Evolutionary conservation across 1,139 yeast species (phyloP).

Genomic region (Eremothecium coryli): DNA sequence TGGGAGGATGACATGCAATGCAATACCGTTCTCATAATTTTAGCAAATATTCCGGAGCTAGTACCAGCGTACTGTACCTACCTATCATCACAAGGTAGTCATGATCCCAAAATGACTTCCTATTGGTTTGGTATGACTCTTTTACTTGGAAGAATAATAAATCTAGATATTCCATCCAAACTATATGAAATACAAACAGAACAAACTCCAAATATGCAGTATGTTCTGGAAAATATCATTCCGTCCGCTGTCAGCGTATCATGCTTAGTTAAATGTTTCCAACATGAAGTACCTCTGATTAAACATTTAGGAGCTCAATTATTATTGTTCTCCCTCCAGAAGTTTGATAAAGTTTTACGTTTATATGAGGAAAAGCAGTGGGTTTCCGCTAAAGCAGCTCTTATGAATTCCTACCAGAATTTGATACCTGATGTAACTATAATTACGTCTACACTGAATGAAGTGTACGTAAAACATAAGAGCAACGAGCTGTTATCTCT

Average conservation of each 20-base stretch:
- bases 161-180: slow-evolving; percentile 42
- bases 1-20: slow-evolving; percentile 67
- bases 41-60: slow-evolving; percentile 55
- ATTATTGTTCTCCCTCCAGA: slow-evolving; percentile 45
- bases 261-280: slow-evolving; percentile 51
- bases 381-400: slow-evolving; percentile 32
- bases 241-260: slow-evolving; percentile 60
- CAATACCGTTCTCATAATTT: slow-evolving; percentile 43
- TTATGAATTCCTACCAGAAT: slow-evolving; percentile 33
- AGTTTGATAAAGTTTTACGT: slow-evolving; percentile 36
- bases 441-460: slow-evolving; percentile 34
- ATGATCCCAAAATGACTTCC: slow-evolving; percentile 63
- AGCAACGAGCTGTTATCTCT: slow-evolving; percentile 35
- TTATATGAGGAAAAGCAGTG: slow-evolving; percentile 37
- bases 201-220: slow-evolving; percentile 23
- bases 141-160: slow-evolving; percentile 49
- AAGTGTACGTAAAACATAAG: slow-evolving; percentile 28
- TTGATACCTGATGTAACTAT: slow-evolving; percentile 43
- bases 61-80: slow-evolving; percentile 62
- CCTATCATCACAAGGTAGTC: slow-evolving; percentile 49
- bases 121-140: slow-evolving; percentile 76
- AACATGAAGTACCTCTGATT: slow-evolving; percentile 46
- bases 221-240: slow-evolving; percentile 46
- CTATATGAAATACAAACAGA: slow-evolving; percentile 24
- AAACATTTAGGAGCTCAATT: slow-evolving; percentile 59